Percentiles rank a stretch among this genome's conserved stretches.
These are phyloP conservation scores for Ustilago cynodontis DNA, from an alignment of 1,284 basidiomycete genomes.

Conservation along the genomic window DNA sequence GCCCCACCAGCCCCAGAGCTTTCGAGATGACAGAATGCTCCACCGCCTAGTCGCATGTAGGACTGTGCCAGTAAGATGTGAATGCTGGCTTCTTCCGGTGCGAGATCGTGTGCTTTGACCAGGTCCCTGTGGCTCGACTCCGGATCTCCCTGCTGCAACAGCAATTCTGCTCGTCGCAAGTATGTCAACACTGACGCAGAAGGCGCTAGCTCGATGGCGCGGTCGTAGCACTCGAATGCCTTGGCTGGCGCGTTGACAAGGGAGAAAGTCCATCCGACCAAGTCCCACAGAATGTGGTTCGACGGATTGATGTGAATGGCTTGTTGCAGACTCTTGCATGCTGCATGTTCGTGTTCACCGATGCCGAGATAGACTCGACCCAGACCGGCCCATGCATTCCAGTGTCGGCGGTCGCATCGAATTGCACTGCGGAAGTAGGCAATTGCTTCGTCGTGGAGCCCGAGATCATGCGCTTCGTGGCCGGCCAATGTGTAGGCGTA, in stretches of 20 bases:
- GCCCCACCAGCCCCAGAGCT: slow-evolving; percentile 9
- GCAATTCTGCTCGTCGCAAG: slow-evolving; percentile 35
- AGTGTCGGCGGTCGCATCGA: slow-evolving; percentile 62
- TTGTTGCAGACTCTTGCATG: slow-evolving; percentile 57
- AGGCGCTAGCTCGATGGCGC: slow-evolving; percentile 35
- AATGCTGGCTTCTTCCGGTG: slow-evolving; percentile 63
- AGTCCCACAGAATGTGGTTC: slow-evolving; percentile 64
- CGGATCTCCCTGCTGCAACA: slow-evolving; percentile 29
- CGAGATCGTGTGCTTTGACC: slow-evolving; percentile 55
- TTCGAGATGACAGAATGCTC: slow-evolving; percentile 56
- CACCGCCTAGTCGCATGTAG: slow-evolving; percentile 67
- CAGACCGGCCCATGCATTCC: slow-evolving; percentile 67
- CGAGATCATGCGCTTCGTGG: slow-evolving; percentile 65
- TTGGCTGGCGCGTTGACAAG: slow-evolving; percentile 32
- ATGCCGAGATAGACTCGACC: slow-evolving; percentile 60
- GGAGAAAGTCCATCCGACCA: slow-evolving; percentile 60
- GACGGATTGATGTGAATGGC: slow-evolving; percentile 58
- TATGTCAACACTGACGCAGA: slow-evolving; percentile 40
- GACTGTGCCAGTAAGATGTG: slow-evolving; percentile 66
- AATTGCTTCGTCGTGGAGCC: slow-evolving; percentile 58
- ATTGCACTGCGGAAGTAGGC: slow-evolving; percentile 64
- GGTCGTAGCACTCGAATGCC: slow-evolving; percentile 44
- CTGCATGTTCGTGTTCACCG: slow-evolving; percentile 54
- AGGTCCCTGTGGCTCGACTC: slow-evolving; percentile 60
- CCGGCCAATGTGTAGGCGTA: slow-evolving; percentile 68